These are phyloP conservation scores for Rhazya stricta DNA, from an alignment of 257 asterid genomes.

Conservation along the genomic window DNA sequence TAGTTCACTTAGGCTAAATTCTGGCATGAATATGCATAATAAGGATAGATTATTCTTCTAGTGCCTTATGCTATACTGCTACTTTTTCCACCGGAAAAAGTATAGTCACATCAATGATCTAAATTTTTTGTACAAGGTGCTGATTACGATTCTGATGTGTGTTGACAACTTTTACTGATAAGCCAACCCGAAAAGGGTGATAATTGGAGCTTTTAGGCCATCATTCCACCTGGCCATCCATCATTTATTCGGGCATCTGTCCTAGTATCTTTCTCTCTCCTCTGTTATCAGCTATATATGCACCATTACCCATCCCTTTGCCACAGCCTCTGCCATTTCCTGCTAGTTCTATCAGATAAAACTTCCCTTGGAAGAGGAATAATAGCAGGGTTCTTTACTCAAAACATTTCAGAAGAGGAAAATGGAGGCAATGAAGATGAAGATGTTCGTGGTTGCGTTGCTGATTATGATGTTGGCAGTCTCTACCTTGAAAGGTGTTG, in stretches of 20 bases:
- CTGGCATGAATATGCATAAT: neutral
- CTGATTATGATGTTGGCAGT: conserved; percentile 34
- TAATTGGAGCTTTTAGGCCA: neutral
- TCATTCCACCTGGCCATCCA: neutral
- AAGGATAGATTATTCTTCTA: neutral
- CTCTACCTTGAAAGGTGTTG: conserved; percentile 40
- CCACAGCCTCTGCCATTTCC: conserved; percentile 5
- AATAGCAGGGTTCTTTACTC: neutral
- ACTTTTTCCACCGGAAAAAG: neutral
- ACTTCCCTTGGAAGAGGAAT: neutral
- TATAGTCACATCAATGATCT: no score
- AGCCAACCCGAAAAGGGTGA: neutral
- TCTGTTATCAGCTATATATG: neutral
- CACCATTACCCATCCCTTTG: neutral
- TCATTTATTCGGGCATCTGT: neutral
- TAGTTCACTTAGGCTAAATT: neutral
- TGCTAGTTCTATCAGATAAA: neutral
- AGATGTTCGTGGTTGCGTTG: conserved; percentile 36
- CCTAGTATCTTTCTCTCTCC: neutral
- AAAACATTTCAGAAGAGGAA: neutral
- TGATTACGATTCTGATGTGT: neutral
- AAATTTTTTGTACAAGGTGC: neutral
- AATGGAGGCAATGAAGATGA: conserved; percentile 40
- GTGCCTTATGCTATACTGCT: neutral
- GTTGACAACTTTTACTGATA: neutral